phyloP scores from a whole-genome alignment of 768 basidiomycete genomes.

The Suillus sp. region DNA sequence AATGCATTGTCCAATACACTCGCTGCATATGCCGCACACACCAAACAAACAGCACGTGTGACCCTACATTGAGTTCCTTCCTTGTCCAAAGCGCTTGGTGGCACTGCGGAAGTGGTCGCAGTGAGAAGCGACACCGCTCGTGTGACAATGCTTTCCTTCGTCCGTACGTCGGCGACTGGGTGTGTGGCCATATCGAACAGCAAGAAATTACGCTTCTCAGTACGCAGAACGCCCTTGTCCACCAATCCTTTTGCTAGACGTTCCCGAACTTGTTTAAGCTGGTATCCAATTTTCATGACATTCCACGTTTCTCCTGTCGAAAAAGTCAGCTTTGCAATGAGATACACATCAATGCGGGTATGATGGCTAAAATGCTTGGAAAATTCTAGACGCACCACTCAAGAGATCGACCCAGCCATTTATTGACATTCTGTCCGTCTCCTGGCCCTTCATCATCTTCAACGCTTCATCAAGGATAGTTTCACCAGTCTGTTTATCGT shows the following conservation, averaged over 20 bases:
- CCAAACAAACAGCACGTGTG: conserved; percentile 80
- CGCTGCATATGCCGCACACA: conserved; percentile 91
- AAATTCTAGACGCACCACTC: conserved; percentile 63
- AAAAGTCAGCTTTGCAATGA: conserved; percentile 3
- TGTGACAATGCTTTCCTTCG: conserved; percentile 81
- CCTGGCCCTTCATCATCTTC: conserved; percentile 90
- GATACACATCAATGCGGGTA: conserved; percentile 2
- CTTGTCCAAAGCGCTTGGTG: conserved; percentile 69
- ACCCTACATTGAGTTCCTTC: conserved; percentile 82
- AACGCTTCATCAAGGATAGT: conserved; percentile 95
- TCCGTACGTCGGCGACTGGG: conserved; percentile 90
- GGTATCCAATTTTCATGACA: conserved; percentile 99
- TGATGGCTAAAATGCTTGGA: not conserved
- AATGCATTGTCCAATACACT: conserved; percentile 96
- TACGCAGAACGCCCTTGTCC: conserved; percentile 98
- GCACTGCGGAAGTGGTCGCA: conserved; percentile 78
- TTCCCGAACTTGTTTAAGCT: conserved; percentile 97
- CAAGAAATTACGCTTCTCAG: conserved; percentile 98
- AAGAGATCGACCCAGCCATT: conserved; percentile 95
- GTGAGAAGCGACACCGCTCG: conserved; percentile 81
- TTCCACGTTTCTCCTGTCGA: conserved; percentile 96
- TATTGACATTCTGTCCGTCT: conserved; percentile 56
- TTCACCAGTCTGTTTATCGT: conserved; percentile 92
- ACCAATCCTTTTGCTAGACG: conserved; percentile 96
- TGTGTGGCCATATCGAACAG: conserved; percentile 99